Percentiles rank a stretch among this genome's conserved stretches.
Conservation (phyloP, 768 basidiomycete species). For the Lentinula raphanica region DNA sequence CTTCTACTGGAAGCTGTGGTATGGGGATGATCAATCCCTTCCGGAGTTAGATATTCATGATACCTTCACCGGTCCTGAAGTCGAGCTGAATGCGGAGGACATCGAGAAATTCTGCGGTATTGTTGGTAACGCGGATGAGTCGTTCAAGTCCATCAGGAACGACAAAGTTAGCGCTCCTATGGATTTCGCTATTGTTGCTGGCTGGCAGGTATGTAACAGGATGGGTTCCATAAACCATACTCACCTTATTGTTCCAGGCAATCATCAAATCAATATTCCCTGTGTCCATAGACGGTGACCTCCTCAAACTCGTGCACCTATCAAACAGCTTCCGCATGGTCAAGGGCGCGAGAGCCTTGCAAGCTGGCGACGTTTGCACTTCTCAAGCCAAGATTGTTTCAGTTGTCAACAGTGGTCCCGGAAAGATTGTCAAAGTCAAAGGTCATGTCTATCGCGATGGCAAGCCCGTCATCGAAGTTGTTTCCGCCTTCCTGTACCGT, state of each 20-base stretch:
- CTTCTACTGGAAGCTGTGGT: constrained; percentile 99
- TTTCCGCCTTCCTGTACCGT: constrained; percentile 95
- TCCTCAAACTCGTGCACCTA: constrained; percentile 93
- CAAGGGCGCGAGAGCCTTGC: constrained; percentile 68
- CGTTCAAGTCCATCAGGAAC: constrained; percentile 76
- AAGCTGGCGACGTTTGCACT: constrained; percentile 85
- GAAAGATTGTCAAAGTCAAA: constrained; percentile 90
- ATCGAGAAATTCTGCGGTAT: constrained; percentile 90
- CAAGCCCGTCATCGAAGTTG: constrained; percentile 85
- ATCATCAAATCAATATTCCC: constrained; percentile 99
- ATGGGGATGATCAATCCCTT: constrained; percentile 76
- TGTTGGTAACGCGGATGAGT: constrained; percentile 88
- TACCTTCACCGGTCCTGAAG: constrained; percentile 82
- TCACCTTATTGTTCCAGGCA: constrained; percentile 49
- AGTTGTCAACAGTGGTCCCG: constrained; percentile 84
- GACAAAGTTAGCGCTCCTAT: constrained; percentile 82
- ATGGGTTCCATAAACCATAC: neutral
- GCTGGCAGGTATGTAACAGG: constrained; percentile 79
- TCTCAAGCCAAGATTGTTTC: constrained; percentile 86
- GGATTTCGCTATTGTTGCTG: constrained; percentile 98
- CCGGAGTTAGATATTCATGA: constrained; percentile 78
- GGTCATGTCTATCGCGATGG: constrained; percentile 75
- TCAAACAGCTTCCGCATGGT: constrained; percentile 94
- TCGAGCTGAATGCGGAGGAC: constrained; percentile 67
- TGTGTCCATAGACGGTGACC: constrained; percentile 81